Base-by-base conservation (phyloP, 2,329 filamentous ascomycete species). In the Fusarium buxicola region DNA sequence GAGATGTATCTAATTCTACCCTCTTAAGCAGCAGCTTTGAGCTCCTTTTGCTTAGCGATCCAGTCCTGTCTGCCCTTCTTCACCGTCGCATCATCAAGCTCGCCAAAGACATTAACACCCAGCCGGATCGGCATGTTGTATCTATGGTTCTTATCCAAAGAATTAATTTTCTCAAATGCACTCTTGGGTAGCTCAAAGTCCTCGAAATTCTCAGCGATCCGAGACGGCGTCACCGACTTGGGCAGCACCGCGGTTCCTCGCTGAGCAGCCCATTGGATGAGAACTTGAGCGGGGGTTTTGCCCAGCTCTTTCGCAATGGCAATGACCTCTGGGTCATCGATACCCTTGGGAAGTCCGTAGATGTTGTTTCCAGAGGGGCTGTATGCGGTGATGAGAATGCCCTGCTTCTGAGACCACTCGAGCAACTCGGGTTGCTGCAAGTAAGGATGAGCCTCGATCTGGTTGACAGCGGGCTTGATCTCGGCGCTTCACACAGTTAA, bases 391-490 rank as follows among this genome's bases (percentile, higher is more conserved):
- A 90, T 74, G 56, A 86, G 77, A 60, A 90, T 89, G 57, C 78
- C 79, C 73, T 89, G 43, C 21, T 56, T 5, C 32, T 53, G 40
- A 4, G 38, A 60, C 47, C 47, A 87, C 12, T 82, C 77, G 8
- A 88, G 74, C 34, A 91, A 75, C 21, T 83, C 78, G 4, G 77
- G 76, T 70, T 86, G 88, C 71, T 89, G 88, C 12, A 91, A 79
- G 68, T 89, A 89, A 4, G 88, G 87, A 73, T 90, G 87, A 50
- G 86, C 86, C 73, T 91, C 88, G 63, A 90, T 86, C 76, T 90
- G 88, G 76, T 90, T 90, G 66, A 84, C 82, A 3, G 85, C 85
- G 2, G 88, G 88, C 3, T 79, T 76, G n/a, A 86, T 79, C 36
- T 76, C 81, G 15, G 83, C 82, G 65, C 84, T 82, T 30, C 66